phyloP scores from a whole-genome alignment of 2,329 filamentous ascomycete genomes.

The Sporothrix inflata region DNA sequence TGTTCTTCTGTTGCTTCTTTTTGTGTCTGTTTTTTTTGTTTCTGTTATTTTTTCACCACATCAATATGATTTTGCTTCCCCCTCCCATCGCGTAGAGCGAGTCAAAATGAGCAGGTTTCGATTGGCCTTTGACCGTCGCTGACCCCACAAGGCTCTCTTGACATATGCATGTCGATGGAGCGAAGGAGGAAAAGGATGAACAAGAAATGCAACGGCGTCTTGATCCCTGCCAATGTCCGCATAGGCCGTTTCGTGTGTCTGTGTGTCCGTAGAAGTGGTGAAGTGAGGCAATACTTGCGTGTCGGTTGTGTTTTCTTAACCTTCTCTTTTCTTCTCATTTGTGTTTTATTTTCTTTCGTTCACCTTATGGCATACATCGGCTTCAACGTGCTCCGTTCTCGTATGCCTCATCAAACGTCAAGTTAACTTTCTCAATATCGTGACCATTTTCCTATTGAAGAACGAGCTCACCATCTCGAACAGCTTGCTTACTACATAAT shows the following conservation, averaged over 20 bases:
- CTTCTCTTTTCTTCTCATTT: background rate
- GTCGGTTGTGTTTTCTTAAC: background rate
- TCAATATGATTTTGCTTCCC: too few species aligned
- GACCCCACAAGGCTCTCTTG: constrained; percentile 19
- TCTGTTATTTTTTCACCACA: background rate
- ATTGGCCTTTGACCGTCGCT: background rate
- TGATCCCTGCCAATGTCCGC: background rate
- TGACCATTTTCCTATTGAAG: background rate
- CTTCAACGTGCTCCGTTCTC: background rate
- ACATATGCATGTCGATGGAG: background rate
- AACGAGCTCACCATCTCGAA: background rate
- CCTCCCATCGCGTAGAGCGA: background rate
- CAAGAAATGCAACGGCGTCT: background rate
- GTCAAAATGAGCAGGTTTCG: constrained; percentile 22
- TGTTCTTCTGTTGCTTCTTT: background rate
- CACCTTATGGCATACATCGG: background rate
- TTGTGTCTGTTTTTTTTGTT: background rate
- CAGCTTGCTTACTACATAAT: background rate
- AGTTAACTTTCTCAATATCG: background rate
- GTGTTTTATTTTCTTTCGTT: background rate
- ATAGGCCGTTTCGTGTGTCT: background rate
- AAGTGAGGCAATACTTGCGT: background rate
- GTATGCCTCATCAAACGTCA: background rate
- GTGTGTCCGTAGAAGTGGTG: background rate
- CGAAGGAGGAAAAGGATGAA: background rate